A percentile compares a stretch with the other conserved stretches of the same genome.
phyloP scores from a whole-genome alignment of 202 grass and related monocot species.

The Hordeum pubiflorum region DNA sequence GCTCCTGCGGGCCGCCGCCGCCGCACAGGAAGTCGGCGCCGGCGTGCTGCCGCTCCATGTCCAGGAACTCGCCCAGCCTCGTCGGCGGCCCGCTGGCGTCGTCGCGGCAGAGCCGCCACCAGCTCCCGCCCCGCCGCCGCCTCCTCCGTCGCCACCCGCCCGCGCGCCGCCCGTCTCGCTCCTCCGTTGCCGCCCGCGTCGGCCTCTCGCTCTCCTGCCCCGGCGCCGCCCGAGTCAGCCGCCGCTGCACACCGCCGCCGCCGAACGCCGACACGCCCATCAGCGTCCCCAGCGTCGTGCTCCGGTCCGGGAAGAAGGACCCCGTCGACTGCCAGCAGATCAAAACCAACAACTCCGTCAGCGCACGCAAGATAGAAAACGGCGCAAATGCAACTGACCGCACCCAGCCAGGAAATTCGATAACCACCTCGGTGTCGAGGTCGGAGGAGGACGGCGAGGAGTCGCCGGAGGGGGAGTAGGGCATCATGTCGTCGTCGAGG shows the following conservation, averaged over 20 bases:
- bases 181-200: not conserved
- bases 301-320: conserved; percentile 93
- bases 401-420: not conserved
- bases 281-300: conserved; percentile 86
- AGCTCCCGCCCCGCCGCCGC: conserved; percentile 16
- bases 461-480: conserved; percentile 60
- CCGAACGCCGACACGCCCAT: conserved; percentile 69
- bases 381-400: not conserved
- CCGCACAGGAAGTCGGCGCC: conserved; percentile 36
- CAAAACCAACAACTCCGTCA: not conserved
- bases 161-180: not conserved
- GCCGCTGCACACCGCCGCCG: conserved; percentile 21
- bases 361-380: not conserved
- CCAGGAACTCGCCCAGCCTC: conserved; percentile 62
- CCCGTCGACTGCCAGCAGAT: conserved; percentile 58
- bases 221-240: not conserved
- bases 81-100: conserved; percentile 24
- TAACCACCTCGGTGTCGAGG: conserved; percentile 84
- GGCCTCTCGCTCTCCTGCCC: not conserved
- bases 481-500: conserved; percentile 47
- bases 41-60: conserved; percentile 58
- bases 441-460: conserved; percentile 84
- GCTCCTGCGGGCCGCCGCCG: not conserved
- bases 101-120: conserved; percentile 63
- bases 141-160: conserved; percentile 7